Evolutionary conservation across 2,329 filamentous ascomycete genomes (phyloP), one percentile per base, ranked within the genome.

Genomic region (Colletotrichum sp.): DNA sequence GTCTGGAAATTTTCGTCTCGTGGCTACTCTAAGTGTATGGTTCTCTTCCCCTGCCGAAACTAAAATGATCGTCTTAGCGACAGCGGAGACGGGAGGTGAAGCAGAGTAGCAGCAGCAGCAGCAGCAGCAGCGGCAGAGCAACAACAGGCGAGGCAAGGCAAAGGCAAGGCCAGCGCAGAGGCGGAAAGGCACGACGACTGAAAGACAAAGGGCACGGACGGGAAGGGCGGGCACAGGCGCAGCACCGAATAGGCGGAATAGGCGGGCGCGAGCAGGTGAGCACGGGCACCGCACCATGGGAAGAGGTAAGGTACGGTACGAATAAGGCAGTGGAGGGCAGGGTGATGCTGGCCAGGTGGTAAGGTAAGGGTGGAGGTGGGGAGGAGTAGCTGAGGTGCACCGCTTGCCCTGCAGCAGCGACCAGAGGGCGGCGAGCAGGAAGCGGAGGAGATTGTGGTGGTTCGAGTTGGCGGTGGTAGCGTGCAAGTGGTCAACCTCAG

Each of bases 1-100:
- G 64, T 57, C 39, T 36, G 18, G 64, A 71, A 75, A 71, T 44
- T 76, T 70, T 75, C 71, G 71, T 66, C 60, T 76, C 66, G 66
- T 55, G 72, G 48, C 71, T 75, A n/a, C 63, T 64, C 39, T 65
- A 16, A 22, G 57, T 52, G 63, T 73, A 57, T 73, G 70, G 64
- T 39, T 34, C 22, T 77, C 60, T 76, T 77, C 72, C 72, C 75
- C 72, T 77, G 75, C 72, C 75, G 72, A 67, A 75, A 75, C 73
- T 73, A 75, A 68, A 75, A 55, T 68, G 73, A 60, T 73, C 44
- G 48, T 71, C 48, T 75, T 75, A 76, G 75, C 66, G 66, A 71
- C 60, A 71, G 72, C 66, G 75, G 59, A 75, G 75, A 75, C 34
- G 48, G 28, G 30, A 60, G 59, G 59, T 65, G 44, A 64, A 55